Conservation (phyloP, 192 early-diverging fungal species). For the Coemansia sp. region DNA sequence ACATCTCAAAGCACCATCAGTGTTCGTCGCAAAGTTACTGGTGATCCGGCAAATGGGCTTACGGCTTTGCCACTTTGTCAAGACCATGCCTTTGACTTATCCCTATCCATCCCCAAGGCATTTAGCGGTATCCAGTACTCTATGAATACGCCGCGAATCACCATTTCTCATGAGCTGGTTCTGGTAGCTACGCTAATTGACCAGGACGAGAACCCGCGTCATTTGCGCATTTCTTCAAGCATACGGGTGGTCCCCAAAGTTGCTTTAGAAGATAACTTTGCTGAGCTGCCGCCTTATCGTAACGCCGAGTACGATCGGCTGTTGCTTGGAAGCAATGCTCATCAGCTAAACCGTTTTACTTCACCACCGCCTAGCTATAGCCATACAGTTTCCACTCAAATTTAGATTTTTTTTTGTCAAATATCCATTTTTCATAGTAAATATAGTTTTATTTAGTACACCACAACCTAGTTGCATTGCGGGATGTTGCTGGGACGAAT, state of each 20-base stretch:
- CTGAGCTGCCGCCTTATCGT: constrained; percentile 34
- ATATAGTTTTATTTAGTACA: no score
- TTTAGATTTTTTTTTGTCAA: neutral
- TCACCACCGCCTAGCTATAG: constrained; percentile 27
- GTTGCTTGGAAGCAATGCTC: constrained; percentile 15
- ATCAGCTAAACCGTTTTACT: neutral
- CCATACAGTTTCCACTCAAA: neutral
- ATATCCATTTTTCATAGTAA: no score
- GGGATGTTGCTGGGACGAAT: constrained; percentile 31
- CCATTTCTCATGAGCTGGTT: constrained; percentile 41
- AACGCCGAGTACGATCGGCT: constrained; percentile 22
- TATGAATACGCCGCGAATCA: constrained; percentile 22
- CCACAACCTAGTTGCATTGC: constrained; percentile 28
- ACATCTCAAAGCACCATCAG: constrained; percentile 13
- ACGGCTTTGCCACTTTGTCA: constrained; percentile 15
- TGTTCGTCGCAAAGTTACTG: constrained; percentile 2
- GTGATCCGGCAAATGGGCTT: constrained; percentile 7
- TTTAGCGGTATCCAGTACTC: constrained; percentile 32
- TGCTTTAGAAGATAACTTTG: constrained; percentile 13
- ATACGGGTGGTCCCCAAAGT: constrained; percentile 21
- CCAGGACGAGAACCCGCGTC: constrained; percentile 16
- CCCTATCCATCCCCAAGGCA: constrained; percentile 25
- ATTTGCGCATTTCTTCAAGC: constrained; percentile 28
- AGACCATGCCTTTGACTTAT: constrained; percentile 29
- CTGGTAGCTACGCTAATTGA: constrained; percentile 38